phyloP scores from a whole-genome alignment of 176 grass and related monocot species.

The Alopecurus myosuroides region DNA sequence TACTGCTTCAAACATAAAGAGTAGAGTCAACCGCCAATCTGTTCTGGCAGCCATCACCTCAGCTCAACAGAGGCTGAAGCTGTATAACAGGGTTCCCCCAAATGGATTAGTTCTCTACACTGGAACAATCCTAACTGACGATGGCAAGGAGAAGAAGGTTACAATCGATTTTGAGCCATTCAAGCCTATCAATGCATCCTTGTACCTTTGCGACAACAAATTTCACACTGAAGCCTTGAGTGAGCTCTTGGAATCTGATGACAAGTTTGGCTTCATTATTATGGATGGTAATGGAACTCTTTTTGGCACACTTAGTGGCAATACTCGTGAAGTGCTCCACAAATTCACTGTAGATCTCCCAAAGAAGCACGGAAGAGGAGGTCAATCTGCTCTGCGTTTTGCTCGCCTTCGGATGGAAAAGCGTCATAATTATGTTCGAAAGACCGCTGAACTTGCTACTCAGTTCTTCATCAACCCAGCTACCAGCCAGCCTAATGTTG shows the following conservation, averaged over 20 bases:
- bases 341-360: constrained; percentile 79
- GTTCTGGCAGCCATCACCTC: constrained; percentile 75
- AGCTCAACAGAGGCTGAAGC: constrained; percentile 70
- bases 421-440: constrained; percentile 70
- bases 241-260: constrained; percentile 79
- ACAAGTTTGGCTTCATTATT: constrained; percentile 76
- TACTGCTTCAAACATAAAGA: constrained; percentile 73
- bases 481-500: constrained; percentile 76
- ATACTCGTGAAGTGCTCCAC: constrained; percentile 70
- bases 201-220: constrained; percentile 76
- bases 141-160: constrained; percentile 84
- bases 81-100: constrained; percentile 73
- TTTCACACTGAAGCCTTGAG: constrained; percentile 75
- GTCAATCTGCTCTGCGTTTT: constrained; percentile 70
- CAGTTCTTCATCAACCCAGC: constrained; percentile 74
- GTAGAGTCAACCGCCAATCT: constrained; percentile 65
- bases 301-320: constrained; percentile 69
- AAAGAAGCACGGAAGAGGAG: constrained; percentile 76
- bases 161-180: constrained; percentile 78
- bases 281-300: constrained; percentile 81
- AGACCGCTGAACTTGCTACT: constrained; percentile 76
- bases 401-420: constrained; percentile 74
- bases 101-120: constrained; percentile 75
- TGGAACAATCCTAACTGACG: constrained; percentile 66
- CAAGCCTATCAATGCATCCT: constrained; percentile 65